Base-by-base conservation (phyloP, 768 basidiomycete species). In the Pisolithus microcarpus region DNA sequence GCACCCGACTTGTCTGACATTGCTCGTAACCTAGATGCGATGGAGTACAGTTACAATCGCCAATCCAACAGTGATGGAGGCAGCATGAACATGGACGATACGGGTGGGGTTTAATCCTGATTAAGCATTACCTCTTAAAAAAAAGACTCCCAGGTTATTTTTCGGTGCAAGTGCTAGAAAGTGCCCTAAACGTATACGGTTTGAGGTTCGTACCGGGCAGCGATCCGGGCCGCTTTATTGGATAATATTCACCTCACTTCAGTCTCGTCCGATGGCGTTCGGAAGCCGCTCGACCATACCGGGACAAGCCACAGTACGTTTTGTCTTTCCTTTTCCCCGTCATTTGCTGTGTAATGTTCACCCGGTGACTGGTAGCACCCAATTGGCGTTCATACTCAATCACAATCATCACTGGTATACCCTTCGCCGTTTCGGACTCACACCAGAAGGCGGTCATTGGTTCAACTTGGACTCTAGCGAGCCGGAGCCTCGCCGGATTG, bases 1-100 rank as follows among this genome's bases (percentile, higher is more conserved):
- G 80, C 88, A 1, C 79, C 85, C 34, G 88, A 91, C 74, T 78
- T 92, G 13, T 84, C 87, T 5, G 75, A 75, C 52, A 82, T 91
- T 58, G 90, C 87, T 10, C 72, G 67, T n/a, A 72, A 73, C 52
- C 66, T 92, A 8, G 90, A 91, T 64, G 59, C 65, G 5, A 72
- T 87, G 9, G 90, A 91, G 61, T 71, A 71, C 51, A 72, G 73
- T 50, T 84, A 82, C 56, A 74, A 81, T 51, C 72, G 75, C 45
- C 70, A 65, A 43, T 74, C 73, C 63, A 34, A 13, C 34, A 58
- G 65, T 31, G 71, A 68, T 26, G 59, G 60, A 48, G 64, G 69
- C 38, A 85, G 85, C 68, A 73, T 77, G 53, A 96, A 96, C 62
- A 90, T 93, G 87, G 92, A 96, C 58, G 92, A 94, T 65, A 91